phyloP scores from a whole-genome alignment of 2,329 filamentous ascomycete genomes.

The Apiospora kogelbergensis region DNA sequence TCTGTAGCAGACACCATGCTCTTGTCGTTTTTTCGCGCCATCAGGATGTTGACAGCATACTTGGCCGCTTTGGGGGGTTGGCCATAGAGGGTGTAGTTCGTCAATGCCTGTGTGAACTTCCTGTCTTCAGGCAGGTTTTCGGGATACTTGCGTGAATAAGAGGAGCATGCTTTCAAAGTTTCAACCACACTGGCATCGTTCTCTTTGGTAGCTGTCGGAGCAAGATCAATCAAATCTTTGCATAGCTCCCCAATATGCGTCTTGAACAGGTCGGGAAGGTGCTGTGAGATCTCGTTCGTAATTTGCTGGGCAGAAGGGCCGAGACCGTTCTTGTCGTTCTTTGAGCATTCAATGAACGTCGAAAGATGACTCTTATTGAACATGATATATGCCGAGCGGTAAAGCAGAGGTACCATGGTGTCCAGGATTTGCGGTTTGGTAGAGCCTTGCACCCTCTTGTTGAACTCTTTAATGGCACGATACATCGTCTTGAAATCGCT shows the following conservation, averaged over 20 bases:
- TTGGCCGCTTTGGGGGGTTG: constrained; percentile 82
- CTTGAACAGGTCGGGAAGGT: constrained; percentile 87
- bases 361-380: constrained; percentile 95
- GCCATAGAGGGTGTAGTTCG: constrained; percentile 80
- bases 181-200: constrained; percentile 80
- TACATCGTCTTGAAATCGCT: constrained; percentile 91
- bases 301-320: constrained; percentile 82
- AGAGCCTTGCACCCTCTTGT: constrained; percentile 73
- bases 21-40: constrained; percentile 73
- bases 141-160: constrained; percentile 84
- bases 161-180: constrained; percentile 89
- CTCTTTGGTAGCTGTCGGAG: constrained; percentile 65
- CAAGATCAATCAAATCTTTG: constrained; percentile 78
- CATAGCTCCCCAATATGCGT: constrained; percentile 90
- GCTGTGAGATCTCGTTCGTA: constrained; percentile 86
- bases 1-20: constrained; percentile 81
- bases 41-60: constrained; percentile 87
- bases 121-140: constrained; percentile 79
- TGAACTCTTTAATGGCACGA: constrained; percentile 86
- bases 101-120: constrained; percentile 78
- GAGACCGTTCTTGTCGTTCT: constrained; percentile 77
- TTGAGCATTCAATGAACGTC: constrained; percentile 83
- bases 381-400: constrained; percentile 78
- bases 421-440: constrained; percentile 68
- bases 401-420: constrained; percentile 78